phyloP scores from a whole-genome alignment of 352 stramenopile genomes.

The Phytophthora brassicae region DNA sequence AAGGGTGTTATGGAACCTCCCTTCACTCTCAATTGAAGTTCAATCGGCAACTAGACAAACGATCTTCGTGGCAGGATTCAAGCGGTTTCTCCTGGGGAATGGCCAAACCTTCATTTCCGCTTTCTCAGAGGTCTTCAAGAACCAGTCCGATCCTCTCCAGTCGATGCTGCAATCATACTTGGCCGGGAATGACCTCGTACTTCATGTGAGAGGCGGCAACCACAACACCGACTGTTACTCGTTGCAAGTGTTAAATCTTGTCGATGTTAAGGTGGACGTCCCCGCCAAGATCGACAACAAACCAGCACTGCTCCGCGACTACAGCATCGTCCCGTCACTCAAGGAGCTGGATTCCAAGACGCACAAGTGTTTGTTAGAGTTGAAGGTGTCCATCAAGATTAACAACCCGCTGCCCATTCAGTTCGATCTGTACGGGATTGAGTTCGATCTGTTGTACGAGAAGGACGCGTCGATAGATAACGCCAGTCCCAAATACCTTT shows the following conservation, averaged over 20 bases:
- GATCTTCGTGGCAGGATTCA: conserved; percentile 69
- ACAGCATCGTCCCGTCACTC: conserved; percentile 55
- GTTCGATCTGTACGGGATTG: conserved; percentile 67
- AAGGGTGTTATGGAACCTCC: conserved; percentile 73
- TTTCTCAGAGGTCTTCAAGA: conserved; percentile 71
- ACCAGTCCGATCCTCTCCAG: conserved; percentile 62
- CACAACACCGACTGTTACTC: conserved; percentile 55
- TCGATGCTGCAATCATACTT: conserved; percentile 74
- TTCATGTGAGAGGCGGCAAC: conserved; percentile 66
- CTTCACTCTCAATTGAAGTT: conserved; percentile 62
- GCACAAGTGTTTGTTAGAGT: conserved; percentile 65
- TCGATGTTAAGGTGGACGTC: conserved; percentile 62
- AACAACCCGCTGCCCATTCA: conserved; percentile 82
- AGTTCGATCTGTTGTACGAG: conserved; percentile 74
- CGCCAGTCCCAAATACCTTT: conserved; percentile 33
- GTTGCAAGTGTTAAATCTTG: conserved; percentile 63
- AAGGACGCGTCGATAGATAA: conserved; percentile 14
- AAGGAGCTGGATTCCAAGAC: conserved; percentile 79
- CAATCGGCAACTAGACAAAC: conserved; percentile 36
- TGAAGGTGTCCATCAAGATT: conserved; percentile 71
- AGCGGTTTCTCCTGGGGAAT: conserved; percentile 65
- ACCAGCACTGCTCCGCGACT: conserved; percentile 64
- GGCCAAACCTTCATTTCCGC: conserved; percentile 79
- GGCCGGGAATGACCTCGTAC: conserved; percentile 52
- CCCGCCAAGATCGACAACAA: conserved; percentile 76